phyloP scores from a whole-genome alignment of 2,329 filamentous ascomycete species.

The Xylariales sp. region DNA sequence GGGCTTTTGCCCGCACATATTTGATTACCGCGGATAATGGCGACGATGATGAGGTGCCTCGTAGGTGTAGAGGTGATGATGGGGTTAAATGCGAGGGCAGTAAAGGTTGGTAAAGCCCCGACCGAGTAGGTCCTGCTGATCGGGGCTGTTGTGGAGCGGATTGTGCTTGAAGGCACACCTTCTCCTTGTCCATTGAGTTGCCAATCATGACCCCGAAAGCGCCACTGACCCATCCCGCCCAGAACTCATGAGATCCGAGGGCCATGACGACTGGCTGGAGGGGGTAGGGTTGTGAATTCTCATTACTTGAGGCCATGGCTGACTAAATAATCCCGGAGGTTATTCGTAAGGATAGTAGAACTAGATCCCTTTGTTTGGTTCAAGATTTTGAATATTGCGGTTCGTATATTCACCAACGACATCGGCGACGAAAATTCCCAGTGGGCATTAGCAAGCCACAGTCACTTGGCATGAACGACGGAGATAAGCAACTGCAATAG shows the following conservation, averaged over 20 bases:
- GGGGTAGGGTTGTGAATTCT: not conserved
- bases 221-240: conserved; percentile 91
- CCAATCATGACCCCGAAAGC: conserved; percentile 88
- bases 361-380: not conserved
- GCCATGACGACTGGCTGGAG: not conserved
- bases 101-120: conserved; percentile 20
- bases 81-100: not conserved
- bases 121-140: conserved; percentile 15
- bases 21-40: not conserved
- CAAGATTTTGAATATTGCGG: not conserved
- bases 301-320: not conserved
- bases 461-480: not conserved
- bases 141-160: conserved; percentile 46
- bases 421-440: not conserved
- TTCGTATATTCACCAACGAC: not conserved
- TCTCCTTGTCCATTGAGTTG: conserved; percentile 80
- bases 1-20: conserved; percentile 52
- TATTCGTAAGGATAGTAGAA: not conserved
- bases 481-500: not conserved
- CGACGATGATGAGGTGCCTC: not conserved
- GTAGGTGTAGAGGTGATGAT: not conserved
- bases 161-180: conserved; percentile 79
- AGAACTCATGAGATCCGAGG: conserved; percentile 87
- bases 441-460: not conserved
- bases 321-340: not conserved